Base-by-base conservation (phyloP, 805 yeast species). In the Myxozyma neotropica region DNA sequence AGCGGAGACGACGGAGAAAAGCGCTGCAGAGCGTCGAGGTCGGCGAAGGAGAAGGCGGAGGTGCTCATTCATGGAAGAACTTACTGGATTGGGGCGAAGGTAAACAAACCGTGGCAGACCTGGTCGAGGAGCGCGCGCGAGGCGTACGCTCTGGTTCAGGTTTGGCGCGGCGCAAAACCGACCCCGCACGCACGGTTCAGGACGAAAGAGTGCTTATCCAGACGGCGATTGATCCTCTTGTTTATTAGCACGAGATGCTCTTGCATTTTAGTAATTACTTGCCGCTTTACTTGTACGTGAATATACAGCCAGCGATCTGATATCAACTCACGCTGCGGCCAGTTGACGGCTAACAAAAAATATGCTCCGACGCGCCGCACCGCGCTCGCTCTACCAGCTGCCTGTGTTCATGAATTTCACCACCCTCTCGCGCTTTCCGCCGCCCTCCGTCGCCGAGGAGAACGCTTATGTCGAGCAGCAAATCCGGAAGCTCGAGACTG, bases 1-100 rank as follows among this genome's bases (percentile, higher is more conserved):
- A 93, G 75, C 1, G 93, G 73, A 74, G 56, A 27, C 12, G 35
- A 8, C 17, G 27, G 43, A 29, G 50, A 40, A 45, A 43, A 45
- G 21, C 55, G 44, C 42, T 39, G 57, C 13, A 60, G 54, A 2
- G 56, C 40, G 33, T 43, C 56, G 6, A 61, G 40, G 12, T 61
- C 53, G 29, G 58, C 55, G 26, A 36, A 58, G 13, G 58, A 33
- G 40, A 55, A 61, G 19, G 27, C 52, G 21, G 42, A 38, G 42
- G 21, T 35, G 43, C 8, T 2, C 33, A 29, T 29, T 29, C 33
- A 10, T 10, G 33, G 33, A 38, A 15, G n/a, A 38, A 13, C 17
- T 29, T 29, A 29, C 33, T 29, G 6, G 33, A 29, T 29, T 19
- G 21, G 19, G 17, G 6, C 4, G 48, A 26, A 44, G 27, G 48